A percentile compares a stretch with the other conserved stretches of the same genome.
phyloP scores from a whole-genome alignment of 208 protist genomes.

The Trypanosoma avium region DNA sequence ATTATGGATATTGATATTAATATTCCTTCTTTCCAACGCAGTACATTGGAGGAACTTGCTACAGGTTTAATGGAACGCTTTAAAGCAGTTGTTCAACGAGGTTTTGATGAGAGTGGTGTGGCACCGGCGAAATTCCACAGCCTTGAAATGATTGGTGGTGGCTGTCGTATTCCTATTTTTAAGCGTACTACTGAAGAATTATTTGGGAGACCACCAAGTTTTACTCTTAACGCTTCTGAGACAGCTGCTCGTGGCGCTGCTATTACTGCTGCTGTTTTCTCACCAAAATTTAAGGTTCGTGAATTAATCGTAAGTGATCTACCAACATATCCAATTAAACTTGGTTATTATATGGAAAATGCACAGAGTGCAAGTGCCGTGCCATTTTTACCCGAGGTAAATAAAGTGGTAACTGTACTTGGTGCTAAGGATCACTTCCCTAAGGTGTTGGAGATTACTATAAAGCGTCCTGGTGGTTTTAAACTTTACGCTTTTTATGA shows the following conservation, averaged over 20 bases:
- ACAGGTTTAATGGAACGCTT: constrained; percentile 50
- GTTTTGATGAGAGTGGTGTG: constrained; percentile 54
- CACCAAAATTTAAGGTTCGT: constrained; percentile 88
- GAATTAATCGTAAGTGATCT: constrained; percentile 84
- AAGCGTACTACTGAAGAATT: constrained; percentile 73
- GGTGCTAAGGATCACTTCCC: constrained; percentile 59
- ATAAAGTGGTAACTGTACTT: constrained; percentile 80
- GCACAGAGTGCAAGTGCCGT: constrained; percentile 53
- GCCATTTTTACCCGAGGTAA: constrained; percentile 81
- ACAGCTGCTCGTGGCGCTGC: constrained; percentile 81
- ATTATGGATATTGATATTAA: constrained; percentile 92
- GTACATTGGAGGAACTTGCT: constrained; percentile 70
- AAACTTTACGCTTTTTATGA: constrained; percentile 88
- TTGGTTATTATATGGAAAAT: constrained; percentile 77
- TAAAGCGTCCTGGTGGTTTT: constrained; percentile 57
- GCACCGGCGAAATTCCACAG: constrained; percentile 55
- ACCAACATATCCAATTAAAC: constrained; percentile 70
- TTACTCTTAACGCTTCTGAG: constrained; percentile 91
- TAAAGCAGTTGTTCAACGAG: constrained; percentile 49
- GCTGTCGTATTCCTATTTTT: constrained; percentile 87
- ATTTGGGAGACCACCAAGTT: constrained; percentile 58
- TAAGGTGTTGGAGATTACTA: constrained; percentile 82
- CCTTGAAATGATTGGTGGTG: constrained; percentile 92
- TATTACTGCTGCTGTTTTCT: constrained; percentile 88
- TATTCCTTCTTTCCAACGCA: constrained; percentile 77